Percentiles rank a stretch among this genome's conserved stretches.
These are phyloP conservation scores for Taphrina confusa DNA, from an alignment of 1,139 yeast genomes.

Conservation along the genomic window DNA sequence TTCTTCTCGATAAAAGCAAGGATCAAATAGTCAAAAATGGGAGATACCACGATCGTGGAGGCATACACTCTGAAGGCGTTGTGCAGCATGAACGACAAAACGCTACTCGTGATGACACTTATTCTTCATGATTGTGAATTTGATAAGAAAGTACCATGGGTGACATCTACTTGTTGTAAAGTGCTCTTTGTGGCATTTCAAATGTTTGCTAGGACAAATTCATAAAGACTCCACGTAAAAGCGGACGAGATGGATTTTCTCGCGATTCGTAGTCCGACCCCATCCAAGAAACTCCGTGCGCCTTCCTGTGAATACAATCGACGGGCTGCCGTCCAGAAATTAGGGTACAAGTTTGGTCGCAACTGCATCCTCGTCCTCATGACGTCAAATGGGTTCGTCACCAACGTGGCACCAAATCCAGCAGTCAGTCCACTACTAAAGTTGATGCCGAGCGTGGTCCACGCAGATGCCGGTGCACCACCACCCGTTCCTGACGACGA, in stretches of 20 bases:
- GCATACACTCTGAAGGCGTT: too few species aligned
- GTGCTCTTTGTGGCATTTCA: too few species aligned
- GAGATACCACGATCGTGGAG: too few species aligned
- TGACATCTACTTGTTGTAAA: too few species aligned
- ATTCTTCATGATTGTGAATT: too few species aligned
- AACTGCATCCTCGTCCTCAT: conserved; percentile 89
- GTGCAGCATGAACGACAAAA: too few species aligned
- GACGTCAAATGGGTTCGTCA: conserved; percentile 95
- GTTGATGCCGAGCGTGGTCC: conserved; percentile 58
- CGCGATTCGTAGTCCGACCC: conserved; percentile 73
- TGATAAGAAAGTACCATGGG: too few species aligned
- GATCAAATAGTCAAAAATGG: too few species aligned
- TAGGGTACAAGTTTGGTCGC: conserved; percentile 42
- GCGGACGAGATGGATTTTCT: conserved; percentile 92
- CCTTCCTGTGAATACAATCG: conserved; percentile 55
- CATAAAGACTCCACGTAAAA: conserved; percentile 67
- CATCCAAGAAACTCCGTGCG: conserved; percentile 67
- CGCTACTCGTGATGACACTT: too few species aligned
- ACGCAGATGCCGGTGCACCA: neutral
- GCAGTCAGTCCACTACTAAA: conserved; percentile 70
- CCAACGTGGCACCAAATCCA: conserved; percentile 75
- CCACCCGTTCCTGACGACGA: neutral
- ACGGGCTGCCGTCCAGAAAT: conserved; percentile 50
- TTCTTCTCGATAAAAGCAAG: too few species aligned
- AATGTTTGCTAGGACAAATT: conserved; percentile 30